phyloP scores from a whole-genome alignment of 257 asterid species.

The Perilla frutescens region DNA sequence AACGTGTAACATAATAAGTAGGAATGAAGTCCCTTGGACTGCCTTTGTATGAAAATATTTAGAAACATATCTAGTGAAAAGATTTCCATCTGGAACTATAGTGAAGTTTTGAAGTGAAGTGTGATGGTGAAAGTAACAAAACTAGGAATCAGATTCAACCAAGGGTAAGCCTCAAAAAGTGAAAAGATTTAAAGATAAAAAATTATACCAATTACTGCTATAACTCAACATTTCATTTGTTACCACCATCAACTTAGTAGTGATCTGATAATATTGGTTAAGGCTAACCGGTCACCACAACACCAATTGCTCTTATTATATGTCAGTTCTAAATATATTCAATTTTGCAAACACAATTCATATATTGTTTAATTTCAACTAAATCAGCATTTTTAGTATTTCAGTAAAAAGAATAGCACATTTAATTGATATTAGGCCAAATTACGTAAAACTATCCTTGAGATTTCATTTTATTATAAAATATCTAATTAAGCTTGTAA shows the following conservation, averaged over 20 bases:
- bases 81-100: too few relatives aligned
- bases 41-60: too few relatives aligned
- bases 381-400: slow-evolving; percentile 2
- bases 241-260: background rate
- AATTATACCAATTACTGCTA: too few relatives aligned
- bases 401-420: slow-evolving; percentile 1
- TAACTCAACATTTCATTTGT: slow-evolving; percentile 1
- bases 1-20: background rate
- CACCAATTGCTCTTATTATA: slow-evolving; percentile 7
- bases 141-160: too few relatives aligned
- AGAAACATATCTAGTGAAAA: too few relatives aligned
- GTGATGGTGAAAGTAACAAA: too few relatives aligned
- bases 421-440: background rate
- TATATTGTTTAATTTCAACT: slow-evolving; percentile 14
- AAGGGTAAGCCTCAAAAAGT: too few relatives aligned
- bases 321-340: background rate
- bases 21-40: too few relatives aligned
- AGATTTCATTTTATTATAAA: background rate
- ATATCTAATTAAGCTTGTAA: background rate
- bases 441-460: background rate
- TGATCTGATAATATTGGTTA: background rate
- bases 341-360: background rate
- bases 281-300: background rate
- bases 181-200: too few relatives aligned
- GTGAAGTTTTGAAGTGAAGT: too few relatives aligned